Base-by-base conservation (phyloP, 2,329 filamentous ascomycete species). In the Shiraia bambusicola region DNA sequence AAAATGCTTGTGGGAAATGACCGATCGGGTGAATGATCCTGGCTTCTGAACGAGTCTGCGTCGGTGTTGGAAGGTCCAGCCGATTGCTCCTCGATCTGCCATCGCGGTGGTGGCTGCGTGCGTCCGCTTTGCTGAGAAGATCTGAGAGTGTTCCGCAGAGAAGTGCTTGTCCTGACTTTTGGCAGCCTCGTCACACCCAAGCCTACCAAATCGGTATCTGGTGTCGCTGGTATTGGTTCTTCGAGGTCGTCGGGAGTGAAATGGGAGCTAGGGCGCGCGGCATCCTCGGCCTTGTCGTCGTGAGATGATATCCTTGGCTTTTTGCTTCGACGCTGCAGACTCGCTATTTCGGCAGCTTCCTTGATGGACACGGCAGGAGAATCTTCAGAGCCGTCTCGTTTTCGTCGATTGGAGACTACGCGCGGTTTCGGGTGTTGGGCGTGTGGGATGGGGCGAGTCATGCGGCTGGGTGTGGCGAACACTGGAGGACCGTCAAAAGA, bases 291-390 rank as follows among this genome's bases (percentile, higher is more conserved):
- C 35, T 54, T 55, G 5, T 54, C 56, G 9, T 58, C 56, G 28
- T 54, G 61, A 13, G 50, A 47, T 9, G 55, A 47, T 37, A 53
- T 49, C 22, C 75, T 72, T 38, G 74, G 74, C 57, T 75, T 74
- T 50, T 77, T 76, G 39, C 70, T 71, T 49, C 75, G 74, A 34
- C 77, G 73, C 37, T 76, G 70, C 38, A 76, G 54, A 47, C 71
- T 72, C 28, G 69, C 73, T 41, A 72, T 66, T 63, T 77, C 76
- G 33, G 72, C 76, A 39, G 75, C 74, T 57, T 82, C 79, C 25
- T 73, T 70, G 44, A 80, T 74, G 7, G 78, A 78, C 7, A 78
- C 76, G 12, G 77, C 76, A 13, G 75, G 69, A 8, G 73, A 73
- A 6, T 56, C 55, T 14, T 58, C 56, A 24, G 46, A 15, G 34